Base-by-base conservation (phyloP, 225 moss, liverwort and hornwort genomes). In the Asterella californica region DNA sequence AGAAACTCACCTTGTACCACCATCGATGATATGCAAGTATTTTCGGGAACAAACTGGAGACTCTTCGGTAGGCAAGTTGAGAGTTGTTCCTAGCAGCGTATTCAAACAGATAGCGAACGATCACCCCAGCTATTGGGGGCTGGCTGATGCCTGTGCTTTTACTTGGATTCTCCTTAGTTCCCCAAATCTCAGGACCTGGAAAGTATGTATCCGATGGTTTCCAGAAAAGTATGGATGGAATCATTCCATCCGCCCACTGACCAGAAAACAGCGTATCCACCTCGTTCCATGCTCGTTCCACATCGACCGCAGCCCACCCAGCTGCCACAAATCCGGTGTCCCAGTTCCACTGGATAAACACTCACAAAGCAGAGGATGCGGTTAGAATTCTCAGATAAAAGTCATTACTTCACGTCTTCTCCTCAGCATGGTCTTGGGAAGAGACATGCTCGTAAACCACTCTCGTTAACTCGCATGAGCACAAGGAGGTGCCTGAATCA, bases 141-240 rank as follows among this genome's bases (percentile, higher is more conserved):
- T 86, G 86, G 17, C 83, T 81, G 53, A 86, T 86, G 48, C 86
- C 86, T n/a, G 83, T 81, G 14, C 83, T 86, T 24, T 81, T 81
- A 77, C 81, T 83, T 57, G 86, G 86, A 36, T 79, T 61, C 18
- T 86, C 86, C 12, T 80, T 61, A 21, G 86, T 76, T 45, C 86
- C 86, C 86, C 86, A 86, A 27, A 86, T 86, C 52, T 86, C 83
- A 60, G 86, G 86, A 10, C 86, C 86, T 34, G 86, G 86, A 75
- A 86, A 86, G 36, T 86, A 86, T 11, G 86, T 86, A 42, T 86
- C 81, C 49, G 86, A 86, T 78, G 79, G 79, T 67, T 86, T 81
- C 79, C 83, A 83, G 76, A 86, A 86, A 76, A 79, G 83, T 66
- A 86, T 86, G 34, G 81, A 81, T 36, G 86, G 81, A 37, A 86